Conservation (phyloP, 2,329 filamentous ascomycete species). For the Madurella fahalii region DNA sequence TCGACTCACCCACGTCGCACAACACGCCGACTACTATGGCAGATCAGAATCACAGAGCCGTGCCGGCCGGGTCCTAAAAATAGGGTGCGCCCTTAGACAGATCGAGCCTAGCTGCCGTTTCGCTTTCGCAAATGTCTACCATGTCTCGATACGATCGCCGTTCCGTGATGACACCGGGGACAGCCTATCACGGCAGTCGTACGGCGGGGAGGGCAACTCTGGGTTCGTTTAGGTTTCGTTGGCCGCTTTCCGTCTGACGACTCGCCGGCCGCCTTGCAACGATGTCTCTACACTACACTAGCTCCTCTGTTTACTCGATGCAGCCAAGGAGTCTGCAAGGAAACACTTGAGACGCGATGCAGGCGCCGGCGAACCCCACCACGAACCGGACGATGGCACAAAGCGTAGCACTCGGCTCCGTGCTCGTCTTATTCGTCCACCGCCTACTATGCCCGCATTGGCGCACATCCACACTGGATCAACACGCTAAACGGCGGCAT, state of each 20-base stretch:
- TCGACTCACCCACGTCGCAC: no score
- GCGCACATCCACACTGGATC: slow-evolving; percentile 9
- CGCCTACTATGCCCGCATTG: not conserved
- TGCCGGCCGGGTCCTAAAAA: slow-evolving; percentile 22
- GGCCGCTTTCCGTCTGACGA: slow-evolving; percentile 5
- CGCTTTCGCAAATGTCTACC: slow-evolving; percentile 6
- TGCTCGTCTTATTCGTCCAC: slow-evolving; percentile 6
- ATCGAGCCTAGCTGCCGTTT: slow-evolving; percentile 21
- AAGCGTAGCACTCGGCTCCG: slow-evolving; percentile 9
- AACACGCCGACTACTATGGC: not conserved
- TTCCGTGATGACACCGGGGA: slow-evolving; percentile 6
- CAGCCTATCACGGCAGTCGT: slow-evolving; percentile 5
- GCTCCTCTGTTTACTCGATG: no score
- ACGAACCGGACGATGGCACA: slow-evolving; percentile 5
- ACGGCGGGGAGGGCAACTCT: slow-evolving; percentile 2
- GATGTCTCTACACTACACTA: no score
- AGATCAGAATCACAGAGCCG: slow-evolving; percentile 18
- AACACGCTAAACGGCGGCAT: slow-evolving; percentile 17
- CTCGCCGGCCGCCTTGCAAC: not conserved
- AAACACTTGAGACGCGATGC: no score
- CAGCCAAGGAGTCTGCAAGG: no score
- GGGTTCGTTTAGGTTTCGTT: not conserved
- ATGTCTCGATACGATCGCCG: slow-evolving; percentile 15
- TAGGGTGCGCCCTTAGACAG: slow-evolving; percentile 15
- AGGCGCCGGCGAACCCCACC: not conserved